A percentile compares a stretch with the other conserved stretches of the same genome.
These are phyloP conservation scores for Monascus ruber DNA, from an alignment of 2,329 filamentous ascomycete species.

Conservation along the genomic window DNA sequence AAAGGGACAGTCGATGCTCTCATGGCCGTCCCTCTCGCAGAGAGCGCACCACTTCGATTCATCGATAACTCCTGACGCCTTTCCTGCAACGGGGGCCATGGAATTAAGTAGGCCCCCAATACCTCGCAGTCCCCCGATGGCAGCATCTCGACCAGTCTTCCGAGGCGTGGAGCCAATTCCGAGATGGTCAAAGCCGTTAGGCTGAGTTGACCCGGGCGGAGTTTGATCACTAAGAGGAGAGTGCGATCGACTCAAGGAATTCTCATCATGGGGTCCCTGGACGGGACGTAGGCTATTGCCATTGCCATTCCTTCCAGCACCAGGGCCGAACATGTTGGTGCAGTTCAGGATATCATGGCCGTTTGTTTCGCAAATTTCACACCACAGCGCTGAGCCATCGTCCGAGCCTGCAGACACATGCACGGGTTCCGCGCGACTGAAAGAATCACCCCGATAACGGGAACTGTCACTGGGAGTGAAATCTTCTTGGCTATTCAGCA, in stretches of 20 bases:
- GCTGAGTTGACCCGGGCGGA: constrained; percentile 1
- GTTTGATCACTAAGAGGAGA: constrained; percentile 3
- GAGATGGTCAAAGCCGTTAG: constrained; percentile 2
- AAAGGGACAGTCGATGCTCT: constrained; percentile 89
- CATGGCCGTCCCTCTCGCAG: constrained; percentile 90
- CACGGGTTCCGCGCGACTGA: constrained; percentile 27
- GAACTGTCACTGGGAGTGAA: constrained; percentile 16
- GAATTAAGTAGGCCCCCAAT: constrained; percentile 29
- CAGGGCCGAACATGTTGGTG: constrained; percentile 67
- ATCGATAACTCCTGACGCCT: constrained; percentile 67
- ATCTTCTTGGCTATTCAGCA: constrained; percentile 23
- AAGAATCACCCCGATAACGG: constrained; percentile 15
- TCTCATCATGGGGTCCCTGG: not conserved
- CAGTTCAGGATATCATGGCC: constrained; percentile 93
- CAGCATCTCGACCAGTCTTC: constrained; percentile 31
- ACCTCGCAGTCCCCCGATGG: constrained; percentile 33
- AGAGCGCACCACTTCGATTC: constrained; percentile 91
- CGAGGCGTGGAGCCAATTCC: constrained; percentile 15
- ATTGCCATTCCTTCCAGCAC: not conserved
- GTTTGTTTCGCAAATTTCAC: constrained; percentile 85
- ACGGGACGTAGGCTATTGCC: no score
- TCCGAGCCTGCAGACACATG: constrained; percentile 45
- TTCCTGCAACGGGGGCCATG: constrained; percentile 59
- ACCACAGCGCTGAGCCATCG: constrained; percentile 69
- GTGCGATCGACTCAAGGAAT: not conserved